These are phyloP conservation scores for Thraustotheca clavata DNA, from an alignment of 352 stramenopile genomes.

Conservation along the genomic window DNA sequence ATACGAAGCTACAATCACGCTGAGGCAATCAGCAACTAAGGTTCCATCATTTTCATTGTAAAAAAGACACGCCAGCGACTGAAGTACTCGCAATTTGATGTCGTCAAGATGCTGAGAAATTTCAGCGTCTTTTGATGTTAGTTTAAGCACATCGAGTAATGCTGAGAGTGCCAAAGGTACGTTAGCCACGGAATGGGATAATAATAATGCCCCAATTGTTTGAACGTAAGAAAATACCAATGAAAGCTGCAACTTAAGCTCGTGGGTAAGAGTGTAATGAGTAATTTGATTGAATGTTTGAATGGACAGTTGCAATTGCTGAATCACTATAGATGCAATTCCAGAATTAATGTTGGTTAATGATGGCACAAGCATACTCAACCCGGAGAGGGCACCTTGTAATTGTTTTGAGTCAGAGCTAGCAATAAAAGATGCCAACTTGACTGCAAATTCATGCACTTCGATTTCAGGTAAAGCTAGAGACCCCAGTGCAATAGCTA, in stretches of 20 bases:
- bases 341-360: background rate
- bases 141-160: constrained; percentile 30
- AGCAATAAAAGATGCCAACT: background rate
- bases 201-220: background rate
- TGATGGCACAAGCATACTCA: constrained; percentile 9
- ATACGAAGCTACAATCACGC: background rate
- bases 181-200: background rate
- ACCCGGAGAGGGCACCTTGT: background rate
- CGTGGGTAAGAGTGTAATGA: constrained; percentile 1
- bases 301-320: background rate
- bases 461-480: background rate
- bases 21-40: background rate
- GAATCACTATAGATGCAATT: background rate
- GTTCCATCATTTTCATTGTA: constrained; percentile 21
- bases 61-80: constrained; percentile 7
- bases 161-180: constrained; percentile 17
- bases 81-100: background rate
- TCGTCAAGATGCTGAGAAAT: background rate
- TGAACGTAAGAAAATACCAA: background rate
- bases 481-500: constrained; percentile 3
- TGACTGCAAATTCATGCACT: background rate
- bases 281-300: too few relatives aligned
- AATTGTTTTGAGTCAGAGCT: background rate
- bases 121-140: background rate
- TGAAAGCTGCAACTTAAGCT: background rate